phyloP scores from a whole-genome alignment of 177 flowering plant genomes.

The Vitis hybrid region DNA sequence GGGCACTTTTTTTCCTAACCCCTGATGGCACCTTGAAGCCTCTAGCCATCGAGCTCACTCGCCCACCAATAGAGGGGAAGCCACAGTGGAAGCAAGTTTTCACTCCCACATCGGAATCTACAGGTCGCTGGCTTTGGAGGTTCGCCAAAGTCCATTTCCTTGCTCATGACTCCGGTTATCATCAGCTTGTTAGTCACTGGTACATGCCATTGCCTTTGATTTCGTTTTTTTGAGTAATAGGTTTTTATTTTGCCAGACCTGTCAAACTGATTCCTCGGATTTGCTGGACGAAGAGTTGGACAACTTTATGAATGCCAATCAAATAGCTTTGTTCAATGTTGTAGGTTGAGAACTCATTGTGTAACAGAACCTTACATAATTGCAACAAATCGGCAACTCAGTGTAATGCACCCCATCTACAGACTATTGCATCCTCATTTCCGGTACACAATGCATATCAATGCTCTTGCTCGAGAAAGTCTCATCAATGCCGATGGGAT shows the following conservation, averaged over 20 bases:
- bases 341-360: constrained; percentile 36
- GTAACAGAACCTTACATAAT: constrained; percentile 26
- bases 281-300: too few relatives aligned
- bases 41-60: constrained; percentile 51
- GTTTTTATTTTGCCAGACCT: too few relatives aligned
- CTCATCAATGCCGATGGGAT: constrained; percentile 30
- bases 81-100: constrained; percentile 33
- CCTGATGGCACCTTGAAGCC: constrained; percentile 32
- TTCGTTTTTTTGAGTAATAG: too few relatives aligned
- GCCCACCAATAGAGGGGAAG: constrained; percentile 27
- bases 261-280: too few relatives aligned
- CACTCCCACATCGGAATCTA: constrained; percentile 26
- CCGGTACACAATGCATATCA: constrained; percentile 32
- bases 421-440: constrained; percentile 29
- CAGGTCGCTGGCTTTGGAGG: constrained; percentile 42
- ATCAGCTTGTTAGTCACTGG: constrained; percentile 55
- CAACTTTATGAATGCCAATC: too few relatives aligned
- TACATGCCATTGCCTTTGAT: constrained; percentile 7
- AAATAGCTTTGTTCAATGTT: not conserved
- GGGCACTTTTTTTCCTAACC: constrained; percentile 46
- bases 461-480: constrained; percentile 23
- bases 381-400: constrained; percentile 29
- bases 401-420: constrained; percentile 30
- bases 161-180: constrained; percentile 46
- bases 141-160: constrained; percentile 49